These are phyloP conservation scores for Colletotrichum euphorbiae DNA, from an alignment of 2,329 filamentous ascomycete species.

Conservation along the genomic window DNA sequence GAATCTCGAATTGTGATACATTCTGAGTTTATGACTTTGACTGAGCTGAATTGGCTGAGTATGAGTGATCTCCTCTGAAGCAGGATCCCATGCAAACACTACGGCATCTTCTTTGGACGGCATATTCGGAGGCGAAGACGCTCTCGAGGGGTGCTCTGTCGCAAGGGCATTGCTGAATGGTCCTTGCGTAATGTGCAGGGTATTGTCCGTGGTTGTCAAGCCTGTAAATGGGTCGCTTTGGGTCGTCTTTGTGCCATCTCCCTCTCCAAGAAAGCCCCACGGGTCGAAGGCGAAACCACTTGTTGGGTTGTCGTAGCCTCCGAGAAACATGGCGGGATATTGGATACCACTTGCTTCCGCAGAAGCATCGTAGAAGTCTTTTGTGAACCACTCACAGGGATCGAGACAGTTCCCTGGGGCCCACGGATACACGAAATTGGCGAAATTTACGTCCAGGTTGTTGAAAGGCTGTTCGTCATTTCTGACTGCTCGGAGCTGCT, in stretches of 20 bases:
- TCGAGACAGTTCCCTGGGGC: not conserved
- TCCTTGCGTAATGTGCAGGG: not conserved
- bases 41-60: not conserved
- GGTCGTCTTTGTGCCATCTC: not conserved
- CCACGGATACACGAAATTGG: constrained; percentile 6
- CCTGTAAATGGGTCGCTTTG: not conserved
- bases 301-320: not conserved
- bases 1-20: constrained; percentile 3
- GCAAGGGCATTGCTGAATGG: not conserved
- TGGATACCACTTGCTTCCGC: not conserved
- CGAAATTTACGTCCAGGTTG: constrained; percentile 1
- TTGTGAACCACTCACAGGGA: constrained; percentile 17
- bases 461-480: not conserved
- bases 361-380: constrained; percentile 17
- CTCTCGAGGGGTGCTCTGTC: not conserved
- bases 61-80: not conserved
- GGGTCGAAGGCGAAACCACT: not conserved
- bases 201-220: no score
- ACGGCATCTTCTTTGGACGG: constrained; percentile 18
- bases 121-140: constrained; percentile 15
- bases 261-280: constrained; percentile 4
- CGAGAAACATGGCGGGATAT: not conserved
- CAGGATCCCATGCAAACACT: constrained; percentile 22
- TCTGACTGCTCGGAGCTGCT: not conserved
- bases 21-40: not conserved